Evolutionary conservation across 345 rosid species (phyloP).

Genomic region (Physaria fendleri): DNA sequence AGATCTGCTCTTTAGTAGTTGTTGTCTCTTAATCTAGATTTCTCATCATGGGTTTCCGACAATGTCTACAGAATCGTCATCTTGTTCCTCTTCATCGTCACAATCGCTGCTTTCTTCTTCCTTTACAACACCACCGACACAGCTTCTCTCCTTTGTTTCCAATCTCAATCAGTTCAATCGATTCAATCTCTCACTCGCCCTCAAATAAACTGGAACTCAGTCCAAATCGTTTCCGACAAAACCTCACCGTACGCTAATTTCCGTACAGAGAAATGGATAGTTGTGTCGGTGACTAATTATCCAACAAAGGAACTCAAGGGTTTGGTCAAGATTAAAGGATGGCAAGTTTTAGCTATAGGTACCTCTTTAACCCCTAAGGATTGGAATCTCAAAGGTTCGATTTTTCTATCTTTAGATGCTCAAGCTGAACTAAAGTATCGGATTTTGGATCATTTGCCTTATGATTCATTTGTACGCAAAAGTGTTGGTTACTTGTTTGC

Average conservation of each 20-base stretch:
- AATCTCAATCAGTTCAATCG: constrained; percentile 46
- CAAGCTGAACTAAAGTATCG: constrained; percentile 67
- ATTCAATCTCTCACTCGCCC: constrained; percentile 55
- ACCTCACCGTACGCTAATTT: constrained; percentile 56
- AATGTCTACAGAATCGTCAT: constrained; percentile 46
- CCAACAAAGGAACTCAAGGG: constrained; percentile 57
- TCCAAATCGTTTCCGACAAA: constrained; percentile 48
- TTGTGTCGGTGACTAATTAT: constrained; percentile 71
- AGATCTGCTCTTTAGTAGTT: constrained; percentile 7
- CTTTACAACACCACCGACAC: constrained; percentile 56
- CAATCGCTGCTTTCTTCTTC: constrained; percentile 61
- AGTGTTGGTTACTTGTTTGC: constrained; percentile 89
- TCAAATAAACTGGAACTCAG: constrained; percentile 58
- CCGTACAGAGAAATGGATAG: constrained; percentile 79
- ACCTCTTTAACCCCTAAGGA: constrained; percentile 74
- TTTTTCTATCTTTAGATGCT: constrained; percentile 68
- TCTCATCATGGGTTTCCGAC: constrained; percentile 69
- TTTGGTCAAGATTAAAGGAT: constrained; percentile 61
- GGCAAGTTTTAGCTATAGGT: constrained; percentile 89
- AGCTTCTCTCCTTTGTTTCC: constrained; percentile 55
- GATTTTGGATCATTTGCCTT: constrained; percentile 65
- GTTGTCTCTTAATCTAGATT: constrained; percentile 47
- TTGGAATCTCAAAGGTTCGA: constrained; percentile 88
- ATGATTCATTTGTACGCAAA: constrained; percentile 70
- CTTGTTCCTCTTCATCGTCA: constrained; percentile 42